Conservation (phyloP, 768 basidiomycete species). For the Postia placenta region DNA sequence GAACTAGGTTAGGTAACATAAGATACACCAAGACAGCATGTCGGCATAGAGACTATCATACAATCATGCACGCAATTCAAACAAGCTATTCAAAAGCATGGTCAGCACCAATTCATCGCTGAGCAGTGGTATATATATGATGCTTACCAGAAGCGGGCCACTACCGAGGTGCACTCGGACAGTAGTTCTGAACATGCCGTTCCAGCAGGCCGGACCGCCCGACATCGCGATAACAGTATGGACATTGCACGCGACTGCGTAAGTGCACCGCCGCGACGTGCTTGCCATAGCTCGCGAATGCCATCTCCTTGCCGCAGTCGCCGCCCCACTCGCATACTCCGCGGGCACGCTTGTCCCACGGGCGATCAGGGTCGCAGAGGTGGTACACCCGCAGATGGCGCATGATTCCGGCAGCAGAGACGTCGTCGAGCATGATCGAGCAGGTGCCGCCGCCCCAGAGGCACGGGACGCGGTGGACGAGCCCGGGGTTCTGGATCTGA, state of each 20-base stretch:
- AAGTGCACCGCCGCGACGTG: conserved; percentile 17
- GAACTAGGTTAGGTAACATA: too few relatives aligned
- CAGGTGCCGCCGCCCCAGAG: conserved; percentile 1
- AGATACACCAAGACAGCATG: too few relatives aligned
- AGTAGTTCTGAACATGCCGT: neutral
- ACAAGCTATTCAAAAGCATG: too few relatives aligned
- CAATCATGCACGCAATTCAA: too few relatives aligned
- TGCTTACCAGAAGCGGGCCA: too few relatives aligned
- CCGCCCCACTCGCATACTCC: neutral
- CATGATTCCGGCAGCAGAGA: conserved; percentile 5
- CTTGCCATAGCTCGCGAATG: conserved; percentile 13
- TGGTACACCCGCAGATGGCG: conserved; percentile 10
- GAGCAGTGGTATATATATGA: too few relatives aligned
- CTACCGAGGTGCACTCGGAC: too few relatives aligned
- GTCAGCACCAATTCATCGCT: too few relatives aligned
- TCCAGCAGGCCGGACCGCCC: neutral
- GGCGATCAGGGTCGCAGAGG: neutral
- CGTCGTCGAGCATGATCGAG: conserved; percentile 5
- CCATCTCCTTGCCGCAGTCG: conserved; percentile 10
- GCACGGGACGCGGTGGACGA: neutral
- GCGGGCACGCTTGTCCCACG: neutral
- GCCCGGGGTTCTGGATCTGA: too few relatives aligned
- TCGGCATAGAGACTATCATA: too few relatives aligned
- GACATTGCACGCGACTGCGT: conserved; percentile 12
- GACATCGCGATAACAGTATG: conserved; percentile 6